Base-by-base conservation (phyloP, 257 asterid genomes). In the Ballota nigra region DNA sequence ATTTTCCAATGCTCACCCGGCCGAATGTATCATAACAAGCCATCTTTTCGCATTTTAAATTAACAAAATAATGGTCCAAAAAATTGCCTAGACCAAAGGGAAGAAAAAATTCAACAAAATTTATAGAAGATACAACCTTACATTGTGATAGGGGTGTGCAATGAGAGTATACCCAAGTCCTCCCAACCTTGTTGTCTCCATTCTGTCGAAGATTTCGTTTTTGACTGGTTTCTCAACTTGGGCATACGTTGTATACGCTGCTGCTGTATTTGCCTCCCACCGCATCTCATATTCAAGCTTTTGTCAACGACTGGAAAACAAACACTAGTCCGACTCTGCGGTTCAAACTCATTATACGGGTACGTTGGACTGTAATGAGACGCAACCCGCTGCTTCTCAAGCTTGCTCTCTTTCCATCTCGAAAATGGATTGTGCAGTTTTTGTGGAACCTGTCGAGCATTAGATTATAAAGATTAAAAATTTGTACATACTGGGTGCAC, bases 141-240 rank as follows among this genome's bases (percentile, higher is more conserved):
- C 73, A 56, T 63, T 31, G 26, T 57, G 43, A 92, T 15, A 15
- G 85, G 96, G 10, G 80, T 77, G 63, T 89, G 96, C 63, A 82
- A 78, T 26, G 96, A 92, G 73, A 92, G 69, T 85, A 92, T 81
- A 72, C 68, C 86, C 68, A 82, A 73, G 74, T 80, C 68, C 63
- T 77, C 87, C 61, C 52, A 11, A 45, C 40, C 66, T 55, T 64
- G 71, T 4, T 55, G 2, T 81, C 60, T 78, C 2, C 68, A 56
- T 76, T 70, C 80, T 38, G 38, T 22, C 22, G 28, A 51, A 69
- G 38, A 28, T 71, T 77, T 84, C 83, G 63, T 76, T 71, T 84
- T 88, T 19, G 81, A 63, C 56, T 16, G 70, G 1, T 72, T 80
- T 74, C 81, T 82, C 36, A 1, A 66, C 83, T 66, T 87, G 65